A percentile compares a stretch with the other conserved stretches of the same genome.
These are phyloP conservation scores for Sisymbrium irio DNA, from an alignment of 345 rosid genomes.

Conservation along the genomic window DNA sequence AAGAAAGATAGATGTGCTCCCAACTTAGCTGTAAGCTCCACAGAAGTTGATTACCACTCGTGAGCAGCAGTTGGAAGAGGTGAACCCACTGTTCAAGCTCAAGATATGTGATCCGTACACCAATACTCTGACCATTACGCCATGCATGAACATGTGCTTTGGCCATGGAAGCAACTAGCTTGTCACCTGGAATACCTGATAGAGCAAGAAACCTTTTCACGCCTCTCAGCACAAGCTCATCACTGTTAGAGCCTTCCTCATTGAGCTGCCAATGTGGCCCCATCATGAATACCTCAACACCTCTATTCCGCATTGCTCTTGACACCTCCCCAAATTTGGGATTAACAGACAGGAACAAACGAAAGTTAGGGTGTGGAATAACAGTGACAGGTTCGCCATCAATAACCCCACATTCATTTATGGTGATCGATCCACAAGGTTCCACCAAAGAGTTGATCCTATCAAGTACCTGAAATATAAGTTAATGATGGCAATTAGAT, in stretches of 20 bases:
- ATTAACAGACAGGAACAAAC: slow-evolving; percentile 82
- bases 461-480: slow-evolving; percentile 73
- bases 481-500: slow-evolving; percentile 4
- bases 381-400: slow-evolving; percentile 85
- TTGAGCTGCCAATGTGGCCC: slow-evolving; percentile 79
- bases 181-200: slow-evolving; percentile 65
- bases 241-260: slow-evolving; percentile 39
- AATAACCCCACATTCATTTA: slow-evolving; percentile 83
- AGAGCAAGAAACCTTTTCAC: slow-evolving; percentile 64
- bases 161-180: slow-evolving; percentile 77
- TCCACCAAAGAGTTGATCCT: slow-evolving; percentile 97
- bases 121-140: slow-evolving; percentile 47
- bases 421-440: slow-evolving; percentile 77
- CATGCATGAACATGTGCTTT: slow-evolving; percentile 76
- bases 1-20: slow-evolving; percentile 87
- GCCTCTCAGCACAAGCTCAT: slow-evolving; percentile 58
- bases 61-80: slow-evolving; percentile 72
- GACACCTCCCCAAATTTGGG: slow-evolving; percentile 91
- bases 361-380: slow-evolving; percentile 77
- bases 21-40: slow-evolving; percentile 92
- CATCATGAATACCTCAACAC: slow-evolving; percentile 94
- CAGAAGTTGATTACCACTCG: slow-evolving; percentile 59
- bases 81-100: slow-evolving; percentile 90
- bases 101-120: slow-evolving; percentile 62
- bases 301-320: slow-evolving; percentile 97